Percentiles rank a stretch among this genome's conserved stretches.
Conservation (phyloP, 208 protist species). For the Spongospora subterranea region DNA sequence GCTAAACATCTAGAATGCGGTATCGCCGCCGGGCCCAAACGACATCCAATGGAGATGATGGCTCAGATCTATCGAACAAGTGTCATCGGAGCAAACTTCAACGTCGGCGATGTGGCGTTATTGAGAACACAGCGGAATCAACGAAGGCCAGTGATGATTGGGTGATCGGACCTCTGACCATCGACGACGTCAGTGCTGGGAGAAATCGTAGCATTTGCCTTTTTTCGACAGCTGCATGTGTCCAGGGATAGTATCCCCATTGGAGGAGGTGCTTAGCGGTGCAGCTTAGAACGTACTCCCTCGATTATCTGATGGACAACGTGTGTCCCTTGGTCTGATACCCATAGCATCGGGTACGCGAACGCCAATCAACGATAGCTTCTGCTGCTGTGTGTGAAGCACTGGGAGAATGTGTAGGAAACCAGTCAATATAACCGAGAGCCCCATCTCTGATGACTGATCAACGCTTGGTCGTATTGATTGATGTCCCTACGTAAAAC, state of each 20-base stretch:
- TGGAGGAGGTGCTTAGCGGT: background rate
- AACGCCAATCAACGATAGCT: background rate
- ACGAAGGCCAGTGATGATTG: background rate
- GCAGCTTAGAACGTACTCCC: background rate
- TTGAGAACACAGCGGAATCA: background rate
- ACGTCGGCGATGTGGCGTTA: background rate
- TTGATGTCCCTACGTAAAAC: background rate
- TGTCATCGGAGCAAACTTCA: background rate
- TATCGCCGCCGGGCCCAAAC: background rate
- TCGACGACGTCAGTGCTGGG: background rate
- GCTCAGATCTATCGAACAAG: background rate
- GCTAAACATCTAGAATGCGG: background rate
- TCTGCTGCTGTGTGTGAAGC: slow-evolving; percentile 10
- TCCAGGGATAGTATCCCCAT: background rate
- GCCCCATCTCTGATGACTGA: background rate
- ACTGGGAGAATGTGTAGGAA: background rate
- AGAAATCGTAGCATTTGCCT: background rate
- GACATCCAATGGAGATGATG: background rate
- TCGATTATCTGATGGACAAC: background rate
- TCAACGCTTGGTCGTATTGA: background rate
- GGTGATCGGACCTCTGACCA: background rate
- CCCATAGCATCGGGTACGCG: background rate
- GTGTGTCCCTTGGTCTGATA: background rate
- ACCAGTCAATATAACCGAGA: slow-evolving; percentile 4
- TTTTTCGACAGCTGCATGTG: too few relatives aligned